Percentiles rank a stretch among this genome's conserved stretches.
Evolutionary conservation across 2,329 filamentous ascomycete genomes (phyloP).

Genomic region (Talaromyces sp.): DNA sequence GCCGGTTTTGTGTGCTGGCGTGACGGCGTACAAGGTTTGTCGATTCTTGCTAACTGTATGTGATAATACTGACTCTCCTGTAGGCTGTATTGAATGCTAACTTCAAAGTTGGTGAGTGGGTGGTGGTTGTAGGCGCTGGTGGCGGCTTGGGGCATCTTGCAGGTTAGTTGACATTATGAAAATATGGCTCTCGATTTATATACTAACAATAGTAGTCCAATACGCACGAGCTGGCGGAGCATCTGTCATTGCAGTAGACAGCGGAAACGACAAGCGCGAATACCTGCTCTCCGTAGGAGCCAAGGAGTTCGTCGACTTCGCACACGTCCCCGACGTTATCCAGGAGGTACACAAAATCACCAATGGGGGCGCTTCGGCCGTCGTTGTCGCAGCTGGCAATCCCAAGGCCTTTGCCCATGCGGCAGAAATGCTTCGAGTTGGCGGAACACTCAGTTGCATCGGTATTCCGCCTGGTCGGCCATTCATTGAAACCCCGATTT

Average conservation of each 20-base stretch:
- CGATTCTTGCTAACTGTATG: background rate
- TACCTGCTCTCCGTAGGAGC: conserved; percentile 37
- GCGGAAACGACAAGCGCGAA: conserved; percentile 30
- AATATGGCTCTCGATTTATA: background rate
- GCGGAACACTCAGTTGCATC: conserved; percentile 39
- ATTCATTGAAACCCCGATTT: conserved; percentile 35
- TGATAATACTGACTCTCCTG: background rate
- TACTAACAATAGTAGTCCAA: conserved; percentile 29
- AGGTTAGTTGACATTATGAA: conserved; percentile 18
- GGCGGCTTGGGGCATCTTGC: conserved; percentile 43
- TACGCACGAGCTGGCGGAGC: conserved; percentile 39
- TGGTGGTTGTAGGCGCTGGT: conserved; percentile 42
- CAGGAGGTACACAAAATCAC: conserved; percentile 32
- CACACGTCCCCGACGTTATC: conserved; percentile 24
- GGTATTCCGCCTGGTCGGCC: conserved; percentile 38
- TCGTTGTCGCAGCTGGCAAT: conserved; percentile 38
- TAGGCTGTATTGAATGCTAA: conserved; percentile 39
- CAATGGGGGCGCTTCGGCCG: conserved; percentile 35
- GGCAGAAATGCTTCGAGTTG: conserved; percentile 40
- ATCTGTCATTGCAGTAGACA: conserved; percentile 38
- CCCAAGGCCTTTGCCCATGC: conserved; percentile 37
- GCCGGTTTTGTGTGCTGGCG: conserved; percentile 40
- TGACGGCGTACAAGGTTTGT: conserved; percentile 39
- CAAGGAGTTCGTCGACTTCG: conserved; percentile 37
- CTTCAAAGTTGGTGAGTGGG: conserved; percentile 33